Evolutionary conservation across 2,329 filamentous ascomycete species (phyloP), one percentile per base, ranked within the genome.

Genomic region (Hypoxylon sp.): DNA sequence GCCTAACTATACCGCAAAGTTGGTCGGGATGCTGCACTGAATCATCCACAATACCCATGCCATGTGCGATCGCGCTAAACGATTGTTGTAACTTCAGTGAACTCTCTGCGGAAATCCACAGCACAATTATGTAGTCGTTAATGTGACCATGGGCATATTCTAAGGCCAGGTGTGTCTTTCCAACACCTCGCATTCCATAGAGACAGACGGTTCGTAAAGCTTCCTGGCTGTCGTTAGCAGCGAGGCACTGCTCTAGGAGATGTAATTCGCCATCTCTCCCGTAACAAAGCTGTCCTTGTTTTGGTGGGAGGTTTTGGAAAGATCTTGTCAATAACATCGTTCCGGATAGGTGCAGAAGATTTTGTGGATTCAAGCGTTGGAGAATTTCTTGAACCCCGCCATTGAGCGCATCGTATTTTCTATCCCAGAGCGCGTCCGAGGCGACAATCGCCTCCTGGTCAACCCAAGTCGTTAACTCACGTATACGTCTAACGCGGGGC

Each of bases 131-230:
- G 27, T 55, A 44, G 15, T 31, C 21, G 24, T 19, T 44, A 3
- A 19, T 17, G 15, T 55, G 52, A 31, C 24, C 17, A 55, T 55
- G 15, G 11, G 52, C 52, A 55, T 42, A 55, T 44, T 55, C 52
- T 13, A 44, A 11, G 8, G 52, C 52, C 31, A 44, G 11, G 24
- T 55, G 24, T 44, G 52, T 42, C 37, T 55, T 55, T 31, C 52
- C 52, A 15, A 55, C 52, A 7, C 52, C 52, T 44, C 52, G 52
- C 52, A 55, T 55, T 15, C 52, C 52, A 15, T 39, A 44, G 15
- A 55, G 52, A 11, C 35, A 55, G n/a, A 5, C 35, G 6, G 35
- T 55, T 31, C 24, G 52, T 4, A 55, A 17, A 13, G 13, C 21
- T 15, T 44, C 52, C 11, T 39, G 21, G 8, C n/a, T 24, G 10